Percentiles rank a stretch among this genome's conserved stretches.
phyloP scores from a whole-genome alignment of 805 yeast genomes.

The Candida orba region DNA sequence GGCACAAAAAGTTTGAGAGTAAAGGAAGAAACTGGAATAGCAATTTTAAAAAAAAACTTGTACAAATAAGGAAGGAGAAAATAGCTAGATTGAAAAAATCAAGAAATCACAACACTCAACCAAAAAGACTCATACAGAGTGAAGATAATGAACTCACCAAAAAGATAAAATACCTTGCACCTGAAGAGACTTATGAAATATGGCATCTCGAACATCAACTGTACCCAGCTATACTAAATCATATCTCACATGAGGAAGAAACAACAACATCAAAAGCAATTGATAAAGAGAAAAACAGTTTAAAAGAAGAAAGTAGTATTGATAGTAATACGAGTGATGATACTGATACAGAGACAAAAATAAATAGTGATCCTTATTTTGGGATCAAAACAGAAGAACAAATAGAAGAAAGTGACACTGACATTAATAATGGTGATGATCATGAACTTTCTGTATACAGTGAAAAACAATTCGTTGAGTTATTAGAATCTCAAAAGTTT shows the following conservation, averaged over 20 bases:
- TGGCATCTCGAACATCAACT: slow-evolving; percentile 16
- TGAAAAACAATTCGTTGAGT: too few relatives aligned
- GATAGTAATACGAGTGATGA: not conserved
- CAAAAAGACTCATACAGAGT: not conserved
- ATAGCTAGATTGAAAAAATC: not conserved
- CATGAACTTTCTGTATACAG: too few relatives aligned
- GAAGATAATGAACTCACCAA: not conserved
- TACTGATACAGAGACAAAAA: not conserved
- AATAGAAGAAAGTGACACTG: too few relatives aligned
- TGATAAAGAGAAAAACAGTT: slow-evolving; percentile 13
- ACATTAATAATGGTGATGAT: too few relatives aligned
- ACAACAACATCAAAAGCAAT: not conserved
- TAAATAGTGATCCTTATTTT: too few relatives aligned
- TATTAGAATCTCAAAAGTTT: too few relatives aligned
- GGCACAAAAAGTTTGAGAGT: too few relatives aligned
- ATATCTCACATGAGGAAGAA: not conserved
- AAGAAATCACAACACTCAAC: not conserved
- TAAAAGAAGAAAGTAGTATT: not conserved
- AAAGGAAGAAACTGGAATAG: too few relatives aligned
- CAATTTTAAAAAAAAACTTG: too few relatives aligned
- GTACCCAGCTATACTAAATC: slow-evolving; percentile 5
- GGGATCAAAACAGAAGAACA: too few relatives aligned
- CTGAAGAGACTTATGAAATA: slow-evolving; percentile 19
- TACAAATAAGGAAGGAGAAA: too few relatives aligned
- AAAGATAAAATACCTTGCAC: slow-evolving; percentile 3